Base-by-base conservation (phyloP, 768 basidiomycete species). In the Boletus eberwhitei region DNA sequence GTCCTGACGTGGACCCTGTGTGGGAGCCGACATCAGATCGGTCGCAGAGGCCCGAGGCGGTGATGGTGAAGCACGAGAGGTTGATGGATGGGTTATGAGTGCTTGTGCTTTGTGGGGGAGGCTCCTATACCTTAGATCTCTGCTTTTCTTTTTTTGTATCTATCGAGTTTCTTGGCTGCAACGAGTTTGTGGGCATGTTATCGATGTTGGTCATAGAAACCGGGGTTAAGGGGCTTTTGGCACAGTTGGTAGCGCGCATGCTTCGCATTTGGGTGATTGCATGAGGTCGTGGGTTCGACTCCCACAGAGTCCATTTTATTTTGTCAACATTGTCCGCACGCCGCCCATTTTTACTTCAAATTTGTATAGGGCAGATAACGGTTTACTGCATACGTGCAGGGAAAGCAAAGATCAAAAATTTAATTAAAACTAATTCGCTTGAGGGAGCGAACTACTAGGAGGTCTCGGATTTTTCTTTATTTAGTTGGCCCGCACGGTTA, bases 1-100 rank as follows among this genome's bases (percentile, higher is more conserved):
- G 95, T 40, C 96, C 96, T 0, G 95, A 98, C 65, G 92, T 99
- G 7, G 96, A 98, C 63, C 96, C 96, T 7, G 89, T 99, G 50
- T 99, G 96, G 96, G 96, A 98, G 70, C 67, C 71, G 34, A 87
- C 88, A 85, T 75, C 88, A 5, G 82, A 87, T 58, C 84, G 77
- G 65, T 80, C 86, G 12, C 85, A 73, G 45, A 68, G 66, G 3
- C 19, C 74, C 0, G 83, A 85, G 42, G 75, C 89, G 7, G 87
- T 96, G 44, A 60, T 66, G 21, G 82, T 96, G 32, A 81, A 81
- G 62, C 94, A 96, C 61, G 79, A 87, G 61, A 78, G 90, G 24
- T 53, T 58, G 31, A 62, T 69, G 43, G 64, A 68, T 13, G 61
- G 58, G 22, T 40, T 64, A 44, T 70, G 53, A 72, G 12, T 26